Conservation (phyloP, 805 yeast species). For the Kockiozyma suomiensis region DNA sequence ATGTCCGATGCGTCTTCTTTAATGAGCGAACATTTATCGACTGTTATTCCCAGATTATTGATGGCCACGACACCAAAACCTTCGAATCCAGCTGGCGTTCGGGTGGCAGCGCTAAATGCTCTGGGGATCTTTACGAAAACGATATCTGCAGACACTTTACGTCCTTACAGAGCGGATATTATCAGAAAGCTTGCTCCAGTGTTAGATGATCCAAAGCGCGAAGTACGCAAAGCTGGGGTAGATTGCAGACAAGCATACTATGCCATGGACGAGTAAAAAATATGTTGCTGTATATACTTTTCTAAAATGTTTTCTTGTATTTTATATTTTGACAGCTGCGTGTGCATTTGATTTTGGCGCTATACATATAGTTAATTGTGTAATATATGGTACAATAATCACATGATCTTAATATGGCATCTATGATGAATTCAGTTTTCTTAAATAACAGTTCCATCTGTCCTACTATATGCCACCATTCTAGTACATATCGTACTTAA, state of each 20-base stretch:
- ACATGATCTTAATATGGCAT: too few species aligned
- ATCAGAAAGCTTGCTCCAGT: constrained; percentile 53
- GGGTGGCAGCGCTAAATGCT: constrained; percentile 60
- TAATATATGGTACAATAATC: constrained; percentile 8
- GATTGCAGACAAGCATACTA: constrained; percentile 77
- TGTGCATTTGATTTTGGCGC: constrained; percentile 7
- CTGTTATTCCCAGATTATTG: constrained; percentile 59
- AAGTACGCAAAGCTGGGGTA: constrained; percentile 72
- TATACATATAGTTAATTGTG: constrained; percentile 1
- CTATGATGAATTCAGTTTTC: too few species aligned
- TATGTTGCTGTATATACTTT: not conserved
- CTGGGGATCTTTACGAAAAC: constrained; percentile 52
- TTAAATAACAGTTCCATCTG: too few species aligned
- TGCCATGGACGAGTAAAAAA: constrained; percentile 41
- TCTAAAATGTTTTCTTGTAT: not conserved
- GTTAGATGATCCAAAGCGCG: constrained; percentile 74
- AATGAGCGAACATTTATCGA: constrained; percentile 56
- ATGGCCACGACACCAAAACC: constrained; percentile 35
- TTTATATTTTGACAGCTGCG: not conserved
- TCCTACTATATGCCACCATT: not conserved
- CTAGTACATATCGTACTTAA: constrained; percentile 21
- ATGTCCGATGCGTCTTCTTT: constrained; percentile 58
- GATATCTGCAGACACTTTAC: constrained; percentile 47
- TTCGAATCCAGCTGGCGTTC: constrained; percentile 52
- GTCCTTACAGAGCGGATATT: constrained; percentile 56